These are phyloP conservation scores for Lactarius sp. DNA, from an alignment of 768 basidiomycete species.

Conservation along the genomic window DNA sequence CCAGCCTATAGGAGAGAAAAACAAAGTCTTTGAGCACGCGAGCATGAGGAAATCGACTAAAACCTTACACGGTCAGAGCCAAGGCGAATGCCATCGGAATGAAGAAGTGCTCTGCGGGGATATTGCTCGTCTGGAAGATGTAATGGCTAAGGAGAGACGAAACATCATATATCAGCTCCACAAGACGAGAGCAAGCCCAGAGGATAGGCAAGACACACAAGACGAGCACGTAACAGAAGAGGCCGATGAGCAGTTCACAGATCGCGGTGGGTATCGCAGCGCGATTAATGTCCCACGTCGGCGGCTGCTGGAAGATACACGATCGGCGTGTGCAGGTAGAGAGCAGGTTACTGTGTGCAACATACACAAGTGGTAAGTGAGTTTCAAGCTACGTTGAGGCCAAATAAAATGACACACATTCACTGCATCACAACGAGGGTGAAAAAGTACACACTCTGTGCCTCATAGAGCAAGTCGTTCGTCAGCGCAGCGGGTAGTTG, in stretches of 20 bases:
- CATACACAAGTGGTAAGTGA: neutral
- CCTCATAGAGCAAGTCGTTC: constrained; percentile 39
- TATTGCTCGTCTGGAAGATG: constrained; percentile 46
- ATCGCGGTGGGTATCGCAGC: constrained; percentile 42
- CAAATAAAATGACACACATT: constrained; percentile 32
- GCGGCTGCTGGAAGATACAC: constrained; percentile 53
- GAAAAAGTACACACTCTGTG: constrained; percentile 51
- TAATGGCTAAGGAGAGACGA: constrained; percentile 32
- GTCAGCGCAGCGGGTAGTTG: constrained; percentile 37
- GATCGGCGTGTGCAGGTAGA: constrained; percentile 51
- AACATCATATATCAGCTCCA: neutral
- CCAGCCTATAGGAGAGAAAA: constrained; percentile 5
- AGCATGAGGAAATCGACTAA: too few species aligned
- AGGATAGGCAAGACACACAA: constrained; percentile 29
- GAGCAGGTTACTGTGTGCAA: constrained; percentile 39
- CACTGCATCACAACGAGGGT: constrained; percentile 56
- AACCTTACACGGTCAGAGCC: constrained; percentile 26
- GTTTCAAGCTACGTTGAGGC: too few species aligned
- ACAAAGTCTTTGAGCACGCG: neutral
- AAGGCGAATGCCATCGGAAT: constrained; percentile 45
- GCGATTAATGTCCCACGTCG: constrained; percentile 39
- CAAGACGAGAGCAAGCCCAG: too few species aligned
- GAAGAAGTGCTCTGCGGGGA: constrained; percentile 45
- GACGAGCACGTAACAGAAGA: constrained; percentile 40
- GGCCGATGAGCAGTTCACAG: constrained; percentile 39